phyloP scores from a whole-genome alignment of 2,329 filamentous ascomycete species.

The Fusarium humuli region DNA sequence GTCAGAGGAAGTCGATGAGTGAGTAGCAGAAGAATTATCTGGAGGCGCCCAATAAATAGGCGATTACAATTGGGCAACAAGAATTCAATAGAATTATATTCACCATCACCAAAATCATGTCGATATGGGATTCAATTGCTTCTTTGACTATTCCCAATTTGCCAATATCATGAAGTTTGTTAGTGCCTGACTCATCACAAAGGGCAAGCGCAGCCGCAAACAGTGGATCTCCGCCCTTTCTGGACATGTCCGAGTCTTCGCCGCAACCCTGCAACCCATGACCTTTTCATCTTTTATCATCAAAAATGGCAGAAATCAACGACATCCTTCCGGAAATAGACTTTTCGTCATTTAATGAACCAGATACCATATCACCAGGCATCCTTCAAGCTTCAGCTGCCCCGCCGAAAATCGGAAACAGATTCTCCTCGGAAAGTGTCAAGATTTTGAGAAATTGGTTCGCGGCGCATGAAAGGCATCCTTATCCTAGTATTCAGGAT shows the following conservation, averaged over 20 bases:
- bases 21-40: neutral
- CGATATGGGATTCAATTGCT: neutral
- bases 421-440: conserved; percentile 32
- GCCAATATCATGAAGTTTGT: conserved; percentile 13
- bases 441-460: conserved; percentile 81
- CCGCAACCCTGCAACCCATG: conserved; percentile 20
- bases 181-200: conserved; percentile 21
- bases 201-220: neutral
- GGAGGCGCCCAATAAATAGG: neutral
- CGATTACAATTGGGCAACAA: neutral
- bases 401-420: conserved; percentile 35
- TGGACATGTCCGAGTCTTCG: conserved; percentile 38
- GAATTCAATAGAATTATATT: neutral
- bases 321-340: neutral
- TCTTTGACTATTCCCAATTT: neutral
- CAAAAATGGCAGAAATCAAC: conserved; percentile 3
- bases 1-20: neutral
- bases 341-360: neutral
- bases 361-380: conserved; percentile 24
- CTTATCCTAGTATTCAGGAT: conserved; percentile 85
- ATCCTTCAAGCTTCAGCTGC: conserved; percentile 27
- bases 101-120: neutral
- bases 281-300: conserved; percentile 14
- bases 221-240: conserved; percentile 39
- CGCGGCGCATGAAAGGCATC: conserved; percentile 77